Conservation (phyloP, 768 basidiomycete genomes). For the Kwoniella sp. region DNA sequence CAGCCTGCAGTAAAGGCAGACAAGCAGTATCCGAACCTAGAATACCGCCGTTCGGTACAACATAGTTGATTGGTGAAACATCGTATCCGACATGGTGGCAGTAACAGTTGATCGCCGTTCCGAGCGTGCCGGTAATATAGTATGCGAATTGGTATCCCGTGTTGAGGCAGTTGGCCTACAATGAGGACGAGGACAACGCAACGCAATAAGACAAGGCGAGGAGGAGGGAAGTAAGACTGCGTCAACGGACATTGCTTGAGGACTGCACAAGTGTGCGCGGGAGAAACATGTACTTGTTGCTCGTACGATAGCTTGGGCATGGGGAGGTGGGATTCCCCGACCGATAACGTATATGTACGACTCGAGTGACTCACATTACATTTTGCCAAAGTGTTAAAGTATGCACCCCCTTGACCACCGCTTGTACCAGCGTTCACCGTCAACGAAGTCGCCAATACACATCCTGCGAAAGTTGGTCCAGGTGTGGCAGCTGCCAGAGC, state of each 20-base stretch:
- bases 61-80: neutral
- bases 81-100: conserved; percentile 8
- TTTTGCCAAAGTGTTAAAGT: neutral
- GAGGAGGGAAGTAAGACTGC: too few species aligned
- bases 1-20: conserved; percentile 2
- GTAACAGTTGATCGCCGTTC: conserved; percentile 7
- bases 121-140: neutral
- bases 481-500: neutral
- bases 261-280: too few species aligned
- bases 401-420: neutral
- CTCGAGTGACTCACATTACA: neutral
- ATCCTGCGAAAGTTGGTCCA: neutral
- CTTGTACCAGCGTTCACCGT: neutral
- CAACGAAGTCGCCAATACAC: neutral
- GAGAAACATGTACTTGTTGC: too few species aligned
- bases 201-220: too few species aligned
- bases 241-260: too few species aligned
- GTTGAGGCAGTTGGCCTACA: neutral
- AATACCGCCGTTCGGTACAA: neutral
- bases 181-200: too few species aligned
- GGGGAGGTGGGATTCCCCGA: too few species aligned
- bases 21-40: neutral
- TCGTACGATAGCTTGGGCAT: too few species aligned
- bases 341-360: too few species aligned
- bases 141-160: conserved; percentile 6